Conservation (phyloP, 78 protist species). For the Emiliania huxleyi region DNA sequence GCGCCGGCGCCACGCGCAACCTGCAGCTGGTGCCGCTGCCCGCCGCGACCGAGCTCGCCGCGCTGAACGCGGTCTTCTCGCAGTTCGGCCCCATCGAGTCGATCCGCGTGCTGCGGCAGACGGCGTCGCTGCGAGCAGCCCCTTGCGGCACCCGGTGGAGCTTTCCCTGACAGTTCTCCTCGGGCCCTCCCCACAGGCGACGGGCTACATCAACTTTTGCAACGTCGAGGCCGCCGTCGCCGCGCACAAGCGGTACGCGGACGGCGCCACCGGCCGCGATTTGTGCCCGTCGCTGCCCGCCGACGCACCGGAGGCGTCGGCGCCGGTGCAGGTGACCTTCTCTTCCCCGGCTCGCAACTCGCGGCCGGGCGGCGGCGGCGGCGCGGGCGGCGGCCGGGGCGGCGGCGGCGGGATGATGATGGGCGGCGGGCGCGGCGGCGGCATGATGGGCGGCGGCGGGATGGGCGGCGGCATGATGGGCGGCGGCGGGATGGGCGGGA, state of each 20-base stretch:
- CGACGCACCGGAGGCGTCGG: neutral
- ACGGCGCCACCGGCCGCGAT: neutral
- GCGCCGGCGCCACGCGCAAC: conserved; percentile 1
- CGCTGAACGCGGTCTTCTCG: neutral
- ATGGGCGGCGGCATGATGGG: neutral
- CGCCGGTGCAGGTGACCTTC: neutral
- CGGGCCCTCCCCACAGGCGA: too few relatives aligned
- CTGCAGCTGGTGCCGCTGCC: neutral
- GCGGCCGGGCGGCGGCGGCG: too few relatives aligned
- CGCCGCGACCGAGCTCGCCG: neutral
- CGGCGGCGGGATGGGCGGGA: too few relatives aligned
- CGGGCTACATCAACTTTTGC: neutral
- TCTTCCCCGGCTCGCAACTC: neutral
- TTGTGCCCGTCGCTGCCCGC: neutral
- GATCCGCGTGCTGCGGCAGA: neutral
- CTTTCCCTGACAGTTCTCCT: too few relatives aligned
- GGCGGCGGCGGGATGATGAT: neutral
- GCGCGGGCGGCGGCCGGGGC: neutral
- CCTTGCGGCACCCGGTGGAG: too few relatives aligned
- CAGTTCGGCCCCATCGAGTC: neutral
- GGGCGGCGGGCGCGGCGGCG: neutral
- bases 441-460: neutral
- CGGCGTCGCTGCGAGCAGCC: too few relatives aligned
- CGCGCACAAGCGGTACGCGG: neutral
- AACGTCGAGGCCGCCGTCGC: neutral